Conservation (phyloP, 805 yeast species). For the Lachancea dasiensis region DNA sequence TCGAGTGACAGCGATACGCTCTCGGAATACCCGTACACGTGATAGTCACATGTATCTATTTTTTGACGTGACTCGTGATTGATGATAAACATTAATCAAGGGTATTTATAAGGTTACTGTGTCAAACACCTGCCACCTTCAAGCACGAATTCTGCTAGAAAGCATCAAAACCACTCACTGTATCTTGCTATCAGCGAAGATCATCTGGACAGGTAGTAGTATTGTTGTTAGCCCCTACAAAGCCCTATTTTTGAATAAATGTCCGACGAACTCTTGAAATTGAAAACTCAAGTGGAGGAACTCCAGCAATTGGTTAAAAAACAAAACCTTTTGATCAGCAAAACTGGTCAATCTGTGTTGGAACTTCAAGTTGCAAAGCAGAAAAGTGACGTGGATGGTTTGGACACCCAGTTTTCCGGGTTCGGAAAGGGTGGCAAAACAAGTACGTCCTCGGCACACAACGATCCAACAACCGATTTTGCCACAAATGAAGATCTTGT, state of each 20-base stretch:
- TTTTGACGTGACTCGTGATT: too few species aligned
- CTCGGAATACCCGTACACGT: too few species aligned
- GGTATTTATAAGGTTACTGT: too few species aligned
- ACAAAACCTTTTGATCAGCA: conserved; percentile 59
- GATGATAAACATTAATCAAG: too few species aligned
- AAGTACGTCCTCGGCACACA: conserved; percentile 5
- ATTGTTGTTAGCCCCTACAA: too few species aligned
- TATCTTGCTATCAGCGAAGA: too few species aligned
- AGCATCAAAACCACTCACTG: too few species aligned
- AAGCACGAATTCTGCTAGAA: too few species aligned
- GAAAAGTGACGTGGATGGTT: conserved; percentile 35
- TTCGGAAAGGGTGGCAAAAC: conserved; percentile 8
- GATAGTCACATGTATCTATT: too few species aligned
- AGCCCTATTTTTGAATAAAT: conserved; percentile 6
- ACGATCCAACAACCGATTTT: conserved; percentile 47
- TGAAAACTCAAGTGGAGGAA: conserved; percentile 41
- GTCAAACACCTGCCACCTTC: too few species aligned
- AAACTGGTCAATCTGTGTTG: conserved; percentile 76
- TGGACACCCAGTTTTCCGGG: conserved; percentile 15
- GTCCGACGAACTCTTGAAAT: conserved; percentile 27
- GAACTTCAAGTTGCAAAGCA: conserved; percentile 57
- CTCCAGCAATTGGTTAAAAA: conserved; percentile 52
- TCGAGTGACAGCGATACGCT: too few species aligned
- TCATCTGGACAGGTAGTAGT: too few species aligned
- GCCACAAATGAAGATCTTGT: conserved; percentile 80